Conservation (phyloP, 1,284 basidiomycete species). For the Trametes versicolor region DNA sequence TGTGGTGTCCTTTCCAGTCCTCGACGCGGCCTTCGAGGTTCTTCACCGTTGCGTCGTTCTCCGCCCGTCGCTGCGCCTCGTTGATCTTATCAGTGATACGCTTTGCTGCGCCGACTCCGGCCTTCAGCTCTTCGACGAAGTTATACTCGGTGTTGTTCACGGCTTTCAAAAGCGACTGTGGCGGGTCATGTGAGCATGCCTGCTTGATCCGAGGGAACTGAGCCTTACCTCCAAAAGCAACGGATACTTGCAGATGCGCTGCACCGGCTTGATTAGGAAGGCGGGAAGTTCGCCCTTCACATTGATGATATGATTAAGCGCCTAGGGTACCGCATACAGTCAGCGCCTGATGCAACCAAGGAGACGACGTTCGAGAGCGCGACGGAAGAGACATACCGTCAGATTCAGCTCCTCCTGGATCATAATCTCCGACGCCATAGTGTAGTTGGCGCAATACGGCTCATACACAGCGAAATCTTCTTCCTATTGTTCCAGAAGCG, state of each 20-base stretch:
- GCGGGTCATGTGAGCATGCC: conserved; percentile 20
- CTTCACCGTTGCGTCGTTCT: conserved; percentile 89
- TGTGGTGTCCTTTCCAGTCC: conserved; percentile 99
- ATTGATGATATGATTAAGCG: conserved; percentile 81
- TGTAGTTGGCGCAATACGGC: conserved; percentile 98
- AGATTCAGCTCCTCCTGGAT: conserved; percentile 87
- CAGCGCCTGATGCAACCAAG: conserved; percentile 40
- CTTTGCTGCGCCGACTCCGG: conserved; percentile 88
- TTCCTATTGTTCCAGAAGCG: conserved; percentile 75
- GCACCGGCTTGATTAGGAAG: conserved; percentile 85
- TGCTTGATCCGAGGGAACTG: conserved; percentile 11
- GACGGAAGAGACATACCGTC: conserved; percentile 63
- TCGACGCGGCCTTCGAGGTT: conserved; percentile 92
- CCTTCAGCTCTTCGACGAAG: conserved; percentile 84
- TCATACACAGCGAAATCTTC: conserved; percentile 95
- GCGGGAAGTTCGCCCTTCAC: conserved; percentile 89
- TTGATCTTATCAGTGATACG: conserved; percentile 97
- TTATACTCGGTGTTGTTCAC: conserved; percentile 73
- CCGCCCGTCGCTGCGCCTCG: conserved; percentile 89
- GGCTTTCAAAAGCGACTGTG: conserved; percentile 72
- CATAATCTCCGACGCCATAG: conserved; percentile 87
- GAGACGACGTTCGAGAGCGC: conserved; percentile 29
- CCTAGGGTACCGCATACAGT: conserved; percentile 58
- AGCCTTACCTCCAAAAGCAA: conserved; percentile 65
- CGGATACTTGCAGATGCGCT: conserved; percentile 84